These are phyloP conservation scores for Zasmidium angulare DNA, from an alignment of 2,329 filamentous ascomycete genomes.

Conservation along the genomic window DNA sequence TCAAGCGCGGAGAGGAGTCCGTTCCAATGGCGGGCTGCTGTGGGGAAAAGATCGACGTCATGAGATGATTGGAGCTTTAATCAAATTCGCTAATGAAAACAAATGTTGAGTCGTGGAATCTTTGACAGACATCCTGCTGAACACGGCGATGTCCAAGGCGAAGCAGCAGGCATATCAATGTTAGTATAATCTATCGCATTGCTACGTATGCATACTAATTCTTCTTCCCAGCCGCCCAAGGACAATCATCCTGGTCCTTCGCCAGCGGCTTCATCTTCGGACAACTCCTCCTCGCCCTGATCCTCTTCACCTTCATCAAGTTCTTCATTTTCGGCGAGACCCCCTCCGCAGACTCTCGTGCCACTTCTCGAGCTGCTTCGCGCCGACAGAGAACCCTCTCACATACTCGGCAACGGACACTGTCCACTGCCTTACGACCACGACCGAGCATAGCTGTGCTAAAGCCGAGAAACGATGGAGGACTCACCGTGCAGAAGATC, in stretches of 20 bases:
- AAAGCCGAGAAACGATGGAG: conserved; percentile 31
- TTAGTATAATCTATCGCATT: conserved; percentile 3
- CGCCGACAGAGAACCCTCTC: conserved; percentile 71
- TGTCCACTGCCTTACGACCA: conserved; percentile 36
- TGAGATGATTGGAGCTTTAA: conserved; percentile 1
- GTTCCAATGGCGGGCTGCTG: not conserved
- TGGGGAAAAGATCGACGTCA: conserved; percentile 1
- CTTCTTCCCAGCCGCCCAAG: conserved; percentile 20
- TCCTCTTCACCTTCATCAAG: conserved; percentile 94
- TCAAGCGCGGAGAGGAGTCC: too few relatives aligned
- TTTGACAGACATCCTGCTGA: not conserved
- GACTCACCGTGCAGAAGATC: conserved; percentile 86
- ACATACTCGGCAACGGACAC: conserved; percentile 54
- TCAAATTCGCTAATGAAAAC: conserved; percentile 5
- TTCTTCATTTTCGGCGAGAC: conserved; percentile 99
- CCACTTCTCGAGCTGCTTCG: conserved; percentile 71
- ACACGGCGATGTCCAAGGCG: conserved; percentile 34
- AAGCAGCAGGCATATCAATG: conserved; percentile 34
- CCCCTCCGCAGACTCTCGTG: conserved; percentile 77
- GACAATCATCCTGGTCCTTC: conserved; percentile 59
- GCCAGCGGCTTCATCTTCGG: conserved; percentile 91
- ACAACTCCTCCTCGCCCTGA: conserved; percentile 85
- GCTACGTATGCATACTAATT: not conserved
- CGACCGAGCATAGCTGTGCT: conserved; percentile 28
- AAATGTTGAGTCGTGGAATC: not conserved